Conservation (phyloP, 805 yeast species). For the Saccharomycopsis lassenensis region DNA sequence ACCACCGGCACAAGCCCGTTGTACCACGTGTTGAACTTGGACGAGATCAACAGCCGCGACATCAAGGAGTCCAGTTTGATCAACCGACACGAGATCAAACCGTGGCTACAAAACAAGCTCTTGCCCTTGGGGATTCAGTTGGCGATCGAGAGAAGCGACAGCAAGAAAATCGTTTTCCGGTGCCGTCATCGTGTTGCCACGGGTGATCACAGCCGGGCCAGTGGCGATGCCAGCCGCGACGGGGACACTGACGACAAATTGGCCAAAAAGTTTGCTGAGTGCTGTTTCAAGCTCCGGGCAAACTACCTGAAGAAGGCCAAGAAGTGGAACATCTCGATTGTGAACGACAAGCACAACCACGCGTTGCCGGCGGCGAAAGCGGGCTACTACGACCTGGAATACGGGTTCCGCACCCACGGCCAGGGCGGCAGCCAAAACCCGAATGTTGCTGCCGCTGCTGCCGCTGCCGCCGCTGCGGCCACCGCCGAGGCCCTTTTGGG, state of each 20-base stretch:
- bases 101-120: conserved; percentile 14
- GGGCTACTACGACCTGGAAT: no score
- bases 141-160: conserved; percentile 25
- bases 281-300: conserved; percentile 17
- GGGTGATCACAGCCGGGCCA: background rate
- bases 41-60: conserved; percentile 12
- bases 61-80: conserved; percentile 4
- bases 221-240: background rate
- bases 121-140: conserved; percentile 15
- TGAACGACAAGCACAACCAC: conserved; percentile 18
- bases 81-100: conserved; percentile 11
- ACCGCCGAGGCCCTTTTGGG: conserved; percentile 34
- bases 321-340: conserved; percentile 18
- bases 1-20: conserved; percentile 6
- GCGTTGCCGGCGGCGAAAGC: no score
- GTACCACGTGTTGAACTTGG: conserved; percentile 12
- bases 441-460: conserved; percentile 28
- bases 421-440: background rate
- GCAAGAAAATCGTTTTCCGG: conserved; percentile 25
- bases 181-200: conserved; percentile 17
- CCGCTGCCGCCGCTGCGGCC: conserved; percentile 28
- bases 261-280: conserved; percentile 6
- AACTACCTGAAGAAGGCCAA: conserved; percentile 15
- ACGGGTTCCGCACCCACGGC: background rate
- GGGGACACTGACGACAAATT: background rate